phyloP scores from a whole-genome alignment of 2,329 filamentous ascomycete species.

The Thermothelomyces thermophilus region DNA sequence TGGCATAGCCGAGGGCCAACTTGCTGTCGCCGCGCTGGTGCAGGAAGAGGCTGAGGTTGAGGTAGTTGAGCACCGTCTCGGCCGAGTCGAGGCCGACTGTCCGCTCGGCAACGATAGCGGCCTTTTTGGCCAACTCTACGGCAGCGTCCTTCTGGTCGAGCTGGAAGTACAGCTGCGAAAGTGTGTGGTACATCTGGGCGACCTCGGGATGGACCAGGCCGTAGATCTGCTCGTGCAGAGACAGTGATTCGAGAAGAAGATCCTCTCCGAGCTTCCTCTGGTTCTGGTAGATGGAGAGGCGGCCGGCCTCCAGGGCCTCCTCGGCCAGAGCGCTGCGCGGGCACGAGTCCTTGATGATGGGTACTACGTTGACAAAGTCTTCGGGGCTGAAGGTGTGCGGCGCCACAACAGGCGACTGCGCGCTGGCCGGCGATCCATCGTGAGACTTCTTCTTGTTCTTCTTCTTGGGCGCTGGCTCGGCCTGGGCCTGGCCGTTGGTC shows the following conservation, averaged over 20 bases:
- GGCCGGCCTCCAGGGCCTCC: constrained; percentile 90
- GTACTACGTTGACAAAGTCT: constrained; percentile 88
- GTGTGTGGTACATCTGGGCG: constrained; percentile 85
- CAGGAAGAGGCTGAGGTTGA: constrained; percentile 90
- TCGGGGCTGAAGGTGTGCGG: constrained; percentile 67
- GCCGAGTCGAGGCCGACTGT: constrained; percentile 90
- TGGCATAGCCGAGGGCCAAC: constrained; percentile 78
- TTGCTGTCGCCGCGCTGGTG: constrained; percentile 88
- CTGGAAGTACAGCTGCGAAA: constrained; percentile 95
- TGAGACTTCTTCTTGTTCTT: constrained; percentile 57
- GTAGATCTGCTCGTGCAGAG: constrained; percentile 96
- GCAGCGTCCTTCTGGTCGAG: constrained; percentile 96
- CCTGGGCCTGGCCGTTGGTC: constrained; percentile 34
- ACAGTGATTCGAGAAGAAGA: constrained; percentile 88
- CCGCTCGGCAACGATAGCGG: constrained; percentile 90
- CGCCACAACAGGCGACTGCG: constrained; percentile 36
- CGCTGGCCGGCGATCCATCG: constrained; percentile 45
- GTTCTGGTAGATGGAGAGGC: constrained; percentile 90
- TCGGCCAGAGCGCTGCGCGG: constrained; percentile 88
- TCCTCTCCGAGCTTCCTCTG: constrained; percentile 96
- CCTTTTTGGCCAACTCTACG: constrained; percentile 91
- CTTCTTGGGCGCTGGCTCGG: constrained; percentile 42
- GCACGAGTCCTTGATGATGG: constrained; percentile 87
- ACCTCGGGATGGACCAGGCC: constrained; percentile 96
- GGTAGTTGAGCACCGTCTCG: constrained; percentile 90